These are phyloP conservation scores for Nemophila menziesii DNA, from an alignment of 257 asterid species.

Conservation along the genomic window DNA sequence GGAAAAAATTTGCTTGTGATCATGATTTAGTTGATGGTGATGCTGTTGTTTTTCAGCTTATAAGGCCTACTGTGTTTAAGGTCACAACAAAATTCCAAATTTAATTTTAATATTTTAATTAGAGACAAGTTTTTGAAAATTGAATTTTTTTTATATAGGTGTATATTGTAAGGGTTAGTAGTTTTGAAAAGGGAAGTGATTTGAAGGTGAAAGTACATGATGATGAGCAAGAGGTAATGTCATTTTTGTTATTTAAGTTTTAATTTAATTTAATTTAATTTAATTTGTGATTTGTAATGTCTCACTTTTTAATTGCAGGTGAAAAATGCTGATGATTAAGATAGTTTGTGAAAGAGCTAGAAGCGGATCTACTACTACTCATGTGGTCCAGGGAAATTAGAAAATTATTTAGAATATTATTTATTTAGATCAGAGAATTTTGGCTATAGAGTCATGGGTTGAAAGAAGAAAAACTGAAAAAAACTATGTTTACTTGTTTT, in stretches of 20 bases:
- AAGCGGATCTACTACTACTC: too few species aligned
- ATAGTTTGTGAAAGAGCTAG: too few species aligned
- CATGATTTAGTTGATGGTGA: constrained; percentile 83
- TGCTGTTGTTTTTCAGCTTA: constrained; percentile 59
- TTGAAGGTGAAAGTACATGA: not conserved
- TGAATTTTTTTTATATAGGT: constrained; percentile 19
- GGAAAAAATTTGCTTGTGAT: constrained; percentile 77
- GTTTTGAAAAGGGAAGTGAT: constrained; percentile 8
- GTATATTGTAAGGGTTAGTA: constrained; percentile 32
- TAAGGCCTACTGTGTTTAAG: constrained; percentile 45
- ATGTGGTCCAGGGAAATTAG: too few species aligned
- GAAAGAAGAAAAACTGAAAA: too few species aligned
- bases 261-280: too few species aligned
- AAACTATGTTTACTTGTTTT: too few species aligned
- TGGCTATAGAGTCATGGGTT: too few species aligned
- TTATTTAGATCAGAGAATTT: too few species aligned
- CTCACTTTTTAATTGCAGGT: too few species aligned
- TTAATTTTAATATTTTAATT: not conserved
- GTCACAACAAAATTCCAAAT: constrained; percentile 15
- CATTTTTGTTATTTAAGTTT: not conserved
- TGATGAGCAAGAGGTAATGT: constrained; percentile 1
- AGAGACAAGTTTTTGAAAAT: not conserved
- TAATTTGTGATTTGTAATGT: too few species aligned
- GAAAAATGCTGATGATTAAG: too few species aligned
- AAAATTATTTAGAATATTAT: too few species aligned